Evolutionary conservation across 1,284 basidiomycete species (phyloP).

Genomic region (Boletus albobrunnescens): DNA sequence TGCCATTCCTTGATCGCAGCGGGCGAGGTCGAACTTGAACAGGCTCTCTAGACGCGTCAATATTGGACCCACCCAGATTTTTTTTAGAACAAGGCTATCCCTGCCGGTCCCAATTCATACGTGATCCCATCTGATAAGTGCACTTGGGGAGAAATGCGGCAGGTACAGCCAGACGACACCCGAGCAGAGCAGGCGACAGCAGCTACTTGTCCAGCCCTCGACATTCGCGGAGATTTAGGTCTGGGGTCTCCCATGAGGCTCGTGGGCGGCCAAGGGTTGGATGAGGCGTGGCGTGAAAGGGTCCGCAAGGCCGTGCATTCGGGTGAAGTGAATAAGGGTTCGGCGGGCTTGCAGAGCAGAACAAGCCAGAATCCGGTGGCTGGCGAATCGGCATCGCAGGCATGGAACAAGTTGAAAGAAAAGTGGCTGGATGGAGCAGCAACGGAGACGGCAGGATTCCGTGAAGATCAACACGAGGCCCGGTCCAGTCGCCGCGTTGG

Average conservation of each 20-base stretch:
- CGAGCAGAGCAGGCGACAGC: neutral
- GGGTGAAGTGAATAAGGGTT: slow-evolving; percentile 18
- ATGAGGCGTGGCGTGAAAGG: slow-evolving; percentile 20
- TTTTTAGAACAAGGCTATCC: slow-evolving; percentile 3
- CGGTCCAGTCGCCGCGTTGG: slow-evolving; percentile 32
- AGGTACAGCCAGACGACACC: slow-evolving; percentile 2
- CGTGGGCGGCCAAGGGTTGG: slow-evolving; percentile 23
- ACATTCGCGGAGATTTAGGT: slow-evolving; percentile 22
- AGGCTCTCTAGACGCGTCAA: neutral
- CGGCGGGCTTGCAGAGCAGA: slow-evolving; percentile 9
- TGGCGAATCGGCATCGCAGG: slow-evolving; percentile 11
- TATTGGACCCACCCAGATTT: too few relatives aligned
- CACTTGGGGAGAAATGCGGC: slow-evolving; percentile 9
- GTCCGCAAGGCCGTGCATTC: slow-evolving; percentile 18
- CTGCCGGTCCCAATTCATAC: slow-evolving; percentile 1
- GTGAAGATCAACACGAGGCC: slow-evolving; percentile 27
- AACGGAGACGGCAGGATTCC: slow-evolving; percentile 16
- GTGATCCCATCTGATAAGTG: slow-evolving; percentile 9
- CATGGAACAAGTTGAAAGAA: slow-evolving; percentile 1
- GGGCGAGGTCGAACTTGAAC: too few relatives aligned
- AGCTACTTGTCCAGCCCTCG: slow-evolving; percentile 8
- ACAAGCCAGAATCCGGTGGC: neutral
- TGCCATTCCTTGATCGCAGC: too few relatives aligned
- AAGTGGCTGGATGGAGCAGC: slow-evolving; percentile 16
- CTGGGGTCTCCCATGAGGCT: slow-evolving; percentile 23